Percentiles rank a stretch among this genome's conserved stretches.
Conservation (phyloP, 176 grass and related monocot species). For the Juncus inflexus region DNA sequence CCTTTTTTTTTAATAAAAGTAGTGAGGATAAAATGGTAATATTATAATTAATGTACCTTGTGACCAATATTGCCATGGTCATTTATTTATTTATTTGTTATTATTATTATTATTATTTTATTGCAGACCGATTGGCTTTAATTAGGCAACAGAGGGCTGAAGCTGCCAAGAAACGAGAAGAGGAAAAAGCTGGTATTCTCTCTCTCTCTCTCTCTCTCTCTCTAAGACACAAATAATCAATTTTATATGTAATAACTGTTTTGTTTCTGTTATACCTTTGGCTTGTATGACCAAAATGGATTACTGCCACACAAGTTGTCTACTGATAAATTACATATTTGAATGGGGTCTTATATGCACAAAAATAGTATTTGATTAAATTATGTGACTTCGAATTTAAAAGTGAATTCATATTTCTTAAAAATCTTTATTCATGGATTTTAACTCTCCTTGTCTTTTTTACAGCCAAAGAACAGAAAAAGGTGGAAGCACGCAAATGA, state of each 20-base stretch:
- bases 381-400: too few species aligned
- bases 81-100: slow-evolving; percentile 16
- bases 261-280: too few species aligned
- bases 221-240: background rate
- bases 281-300: background rate
- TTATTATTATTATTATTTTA: slow-evolving; percentile 13
- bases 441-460: slow-evolving; percentile 5
- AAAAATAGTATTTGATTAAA: too few species aligned
- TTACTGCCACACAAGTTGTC: background rate
- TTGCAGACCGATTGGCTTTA: slow-evolving; percentile 58
- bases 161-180: slow-evolving; percentile 80
- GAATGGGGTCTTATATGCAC: too few species aligned
- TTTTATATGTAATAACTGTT: too few species aligned
- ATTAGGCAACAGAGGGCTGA: slow-evolving; percentile 70
- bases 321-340: too few species aligned
- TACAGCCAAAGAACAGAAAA: slow-evolving; percentile 67
- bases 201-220: slow-evolving; percentile 8
- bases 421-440: too few species aligned
- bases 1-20: slow-evolving; percentile 1
- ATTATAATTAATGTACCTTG: background rate
- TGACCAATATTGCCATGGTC: background rate
- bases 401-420: too few species aligned
- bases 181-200: slow-evolving; percentile 74
- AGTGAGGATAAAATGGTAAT: background rate
- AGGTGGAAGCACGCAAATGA: slow-evolving; percentile 50